phyloP scores from a whole-genome alignment of 2,329 filamentous ascomycete species.

The Didymella sp. region DNA sequence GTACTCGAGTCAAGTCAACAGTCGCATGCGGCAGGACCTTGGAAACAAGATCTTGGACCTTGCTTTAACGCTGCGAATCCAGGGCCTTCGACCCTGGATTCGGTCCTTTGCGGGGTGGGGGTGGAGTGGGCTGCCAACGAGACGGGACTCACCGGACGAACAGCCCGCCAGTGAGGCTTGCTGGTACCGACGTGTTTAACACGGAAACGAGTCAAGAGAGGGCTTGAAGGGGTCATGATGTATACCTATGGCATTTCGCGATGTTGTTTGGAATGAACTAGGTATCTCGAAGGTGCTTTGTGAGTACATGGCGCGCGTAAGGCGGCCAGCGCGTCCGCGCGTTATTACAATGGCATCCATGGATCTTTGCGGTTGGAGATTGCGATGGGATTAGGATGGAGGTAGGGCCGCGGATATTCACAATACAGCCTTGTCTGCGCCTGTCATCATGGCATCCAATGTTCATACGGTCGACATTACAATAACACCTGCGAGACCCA shows the following conservation, averaged over 20 bases:
- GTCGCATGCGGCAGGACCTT: neutral
- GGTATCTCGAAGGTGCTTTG: neutral
- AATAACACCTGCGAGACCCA: no score
- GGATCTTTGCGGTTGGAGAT: no score
- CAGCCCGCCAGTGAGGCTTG: neutral
- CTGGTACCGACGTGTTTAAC: neutral
- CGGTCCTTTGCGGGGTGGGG: constrained; percentile 2
- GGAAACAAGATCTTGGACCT: neutral
- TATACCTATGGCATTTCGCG: neutral
- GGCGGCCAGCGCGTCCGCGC: neutral
- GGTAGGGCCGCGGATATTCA: no score
- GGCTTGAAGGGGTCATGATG: neutral
- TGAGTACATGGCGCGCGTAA: neutral
- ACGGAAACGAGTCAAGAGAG: neutral
- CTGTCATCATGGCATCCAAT: neutral
- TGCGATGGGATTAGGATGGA: no score
- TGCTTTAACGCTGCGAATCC: neutral
- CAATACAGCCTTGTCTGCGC: neutral
- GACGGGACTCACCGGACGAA: neutral
- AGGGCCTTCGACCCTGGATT: neutral
- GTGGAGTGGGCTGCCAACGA: neutral
- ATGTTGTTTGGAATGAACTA: neutral
- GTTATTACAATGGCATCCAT: neutral
- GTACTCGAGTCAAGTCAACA: neutral
- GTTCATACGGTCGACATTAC: neutral